Evolutionary conservation across 192 early-diverging fungal species (phyloP).

Genomic region (Coemansia sp.): DNA sequence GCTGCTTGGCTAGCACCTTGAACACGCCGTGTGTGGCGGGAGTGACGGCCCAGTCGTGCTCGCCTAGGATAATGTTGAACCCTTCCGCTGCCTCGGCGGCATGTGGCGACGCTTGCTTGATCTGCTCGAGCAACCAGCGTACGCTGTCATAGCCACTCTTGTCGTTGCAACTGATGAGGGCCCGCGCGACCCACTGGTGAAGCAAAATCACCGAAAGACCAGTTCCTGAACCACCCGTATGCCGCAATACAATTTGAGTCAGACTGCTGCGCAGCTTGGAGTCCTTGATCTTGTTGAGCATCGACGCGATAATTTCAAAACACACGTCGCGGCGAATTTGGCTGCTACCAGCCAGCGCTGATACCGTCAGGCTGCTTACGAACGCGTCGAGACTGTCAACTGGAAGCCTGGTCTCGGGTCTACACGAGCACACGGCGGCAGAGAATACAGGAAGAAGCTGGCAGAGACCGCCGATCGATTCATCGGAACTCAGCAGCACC

Average conservation of each 20-base stretch:
- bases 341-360: conserved; percentile 48
- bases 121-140: conserved; percentile 35
- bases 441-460: conserved; percentile 37
- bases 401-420: conserved; percentile 54
- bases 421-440: conserved; percentile 39
- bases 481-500: neutral
- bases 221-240: neutral
- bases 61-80: conserved; percentile 74
- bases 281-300: conserved; percentile 65
- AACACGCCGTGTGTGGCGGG: conserved; percentile 52
- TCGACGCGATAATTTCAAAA: conserved; percentile 60
- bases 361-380: conserved; percentile 38
- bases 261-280: conserved; percentile 37
- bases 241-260: conserved; percentile 14
- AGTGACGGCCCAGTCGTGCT: conserved; percentile 68
- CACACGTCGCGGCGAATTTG: conserved; percentile 52
- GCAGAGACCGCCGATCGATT: neutral
- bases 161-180: conserved; percentile 44
- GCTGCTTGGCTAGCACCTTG: conserved; percentile 79
- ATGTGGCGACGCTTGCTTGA: conserved; percentile 7
- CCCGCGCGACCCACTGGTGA: conserved; percentile 46
- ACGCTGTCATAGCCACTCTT: conserved; percentile 38
- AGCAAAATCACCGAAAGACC: conserved; percentile 10
- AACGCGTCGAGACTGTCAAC: conserved; percentile 52
- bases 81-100: conserved; percentile 59